Evolutionary conservation across 2,329 filamentous ascomycete genomes (phyloP), one percentile per base, ranked within the genome.

Genomic region (Didymella glomerata): DNA sequence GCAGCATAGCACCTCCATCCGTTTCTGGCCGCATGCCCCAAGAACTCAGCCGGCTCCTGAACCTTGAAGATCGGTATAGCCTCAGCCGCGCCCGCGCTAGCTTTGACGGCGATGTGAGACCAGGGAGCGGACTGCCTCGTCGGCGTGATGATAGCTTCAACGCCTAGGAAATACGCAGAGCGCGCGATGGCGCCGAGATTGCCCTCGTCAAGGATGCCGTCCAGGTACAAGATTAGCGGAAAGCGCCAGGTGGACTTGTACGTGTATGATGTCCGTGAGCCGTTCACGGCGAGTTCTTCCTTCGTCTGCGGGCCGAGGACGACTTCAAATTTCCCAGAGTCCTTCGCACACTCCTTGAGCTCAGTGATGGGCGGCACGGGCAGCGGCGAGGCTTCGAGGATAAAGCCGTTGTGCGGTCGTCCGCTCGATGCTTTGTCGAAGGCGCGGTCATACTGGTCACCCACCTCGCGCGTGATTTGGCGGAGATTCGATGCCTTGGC

Each of bases 121-220:
- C 97, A 81, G 0, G 88, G 85, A 0, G 93, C 90, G 16, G 90
- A 87, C 10, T 78, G 89, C 59, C 87, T 86, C 28, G 85, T 88
- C 2, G 92, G 91, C 54, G 96, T 87, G 2, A 88, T 87, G 20
- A 99, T 86, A 4, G 91, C 93, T 54, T 93, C 91, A 6, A 92
- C 89, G 22, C 94, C 94, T n/a, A 98, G 85, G 76, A 95, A 98
- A 70, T 92, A 90, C 2, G 93, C 92, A 6, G 92, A 92, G 34
- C 95, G 90, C 42, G 98, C 83, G 60, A 98, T 94, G 22, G 89
- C 92, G 41, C 95, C 95, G 0, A 98, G 81, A 72, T 99, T 99
- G 25, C 92, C 93, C 0, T 93, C 90, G 71, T 99, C 94, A 10
- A 92, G 79, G 68, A 96, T 88, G 53, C 89, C 86, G 67, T 95